These are phyloP conservation scores for Plasmodium blacklocki DNA, from an alignment of 169 alveolate species.

Conservation along the genomic window DNA sequence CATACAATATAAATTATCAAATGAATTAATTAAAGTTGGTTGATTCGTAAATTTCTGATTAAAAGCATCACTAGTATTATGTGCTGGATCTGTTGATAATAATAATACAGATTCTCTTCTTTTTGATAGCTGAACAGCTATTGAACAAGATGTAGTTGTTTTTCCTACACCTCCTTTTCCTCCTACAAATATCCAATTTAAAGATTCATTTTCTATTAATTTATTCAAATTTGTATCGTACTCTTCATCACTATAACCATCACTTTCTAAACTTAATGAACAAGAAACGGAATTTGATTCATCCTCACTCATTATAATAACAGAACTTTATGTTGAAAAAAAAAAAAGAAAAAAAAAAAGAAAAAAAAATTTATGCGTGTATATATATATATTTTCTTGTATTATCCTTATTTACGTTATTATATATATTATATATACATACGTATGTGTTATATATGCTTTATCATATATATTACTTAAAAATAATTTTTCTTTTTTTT, in stretches of 20 bases:
- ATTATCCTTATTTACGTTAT: no score
- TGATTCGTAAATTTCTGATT: constrained; percentile 95
- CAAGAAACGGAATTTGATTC: constrained; percentile 37
- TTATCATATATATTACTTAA: no score
- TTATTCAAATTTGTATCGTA: constrained; percentile 53
- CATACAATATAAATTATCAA: constrained; percentile 95
- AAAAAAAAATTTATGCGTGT: neutral
- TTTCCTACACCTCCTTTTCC: constrained; percentile 99
- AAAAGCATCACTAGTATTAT: constrained; percentile 98
- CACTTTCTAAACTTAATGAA: constrained; percentile 50
- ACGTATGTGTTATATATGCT: neutral
- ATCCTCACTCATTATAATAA: constrained; percentile 17
- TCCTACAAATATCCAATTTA: constrained; percentile 99
- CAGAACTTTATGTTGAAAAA: neutral
- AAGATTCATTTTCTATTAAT: constrained; percentile 78
- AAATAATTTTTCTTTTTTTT: no score
- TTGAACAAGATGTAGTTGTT: constrained; percentile 97
- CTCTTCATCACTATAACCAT: constrained; percentile 18
- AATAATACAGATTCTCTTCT: constrained; percentile 95
- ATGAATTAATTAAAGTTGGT: constrained; percentile 96
- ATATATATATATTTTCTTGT: neutral
- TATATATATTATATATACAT: neutral
- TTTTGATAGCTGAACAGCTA: constrained; percentile 95
- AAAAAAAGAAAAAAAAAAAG: neutral
- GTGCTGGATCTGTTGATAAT: constrained; percentile 99